These are phyloP conservation scores for Yarrowia galli DNA, from an alignment of 1,139 yeast species.

Conservation along the genomic window DNA sequence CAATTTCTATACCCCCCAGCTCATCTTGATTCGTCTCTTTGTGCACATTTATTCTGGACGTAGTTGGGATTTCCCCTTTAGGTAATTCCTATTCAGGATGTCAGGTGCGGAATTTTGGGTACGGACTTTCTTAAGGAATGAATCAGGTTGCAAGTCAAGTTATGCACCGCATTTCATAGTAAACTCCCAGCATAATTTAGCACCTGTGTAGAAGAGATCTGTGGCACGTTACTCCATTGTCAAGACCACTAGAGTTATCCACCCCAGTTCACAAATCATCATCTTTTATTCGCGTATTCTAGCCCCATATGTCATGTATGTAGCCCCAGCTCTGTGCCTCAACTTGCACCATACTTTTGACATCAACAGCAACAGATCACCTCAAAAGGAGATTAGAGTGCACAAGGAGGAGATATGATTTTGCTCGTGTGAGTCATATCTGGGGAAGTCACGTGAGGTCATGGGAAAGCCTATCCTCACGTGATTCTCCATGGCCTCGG, in stretches of 20 bases:
- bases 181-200: not conserved
- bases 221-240: not conserved
- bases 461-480: not conserved
- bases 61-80: not conserved
- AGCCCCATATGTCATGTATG: constrained; percentile 4
- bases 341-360: constrained; percentile 11
- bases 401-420: not conserved
- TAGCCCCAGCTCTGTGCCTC: not conserved
- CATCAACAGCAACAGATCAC: constrained; percentile 12
- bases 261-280: not conserved
- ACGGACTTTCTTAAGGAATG: not conserved
- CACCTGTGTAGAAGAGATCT: too few relatives aligned
- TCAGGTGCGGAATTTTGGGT: not conserved
- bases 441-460: not conserved
- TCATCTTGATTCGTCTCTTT: not conserved
- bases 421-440: constrained; percentile 1
- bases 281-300: constrained; percentile 6
- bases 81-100: not conserved
- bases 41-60: not conserved
- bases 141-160: not conserved
- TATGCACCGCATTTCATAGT: not conserved
- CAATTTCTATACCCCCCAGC: too few relatives aligned
- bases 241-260: not conserved
- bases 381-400: constrained; percentile 1
- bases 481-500: not conserved